Conservation (phyloP, 805 yeast genomes). For the Ogataea ramenticola region DNA sequence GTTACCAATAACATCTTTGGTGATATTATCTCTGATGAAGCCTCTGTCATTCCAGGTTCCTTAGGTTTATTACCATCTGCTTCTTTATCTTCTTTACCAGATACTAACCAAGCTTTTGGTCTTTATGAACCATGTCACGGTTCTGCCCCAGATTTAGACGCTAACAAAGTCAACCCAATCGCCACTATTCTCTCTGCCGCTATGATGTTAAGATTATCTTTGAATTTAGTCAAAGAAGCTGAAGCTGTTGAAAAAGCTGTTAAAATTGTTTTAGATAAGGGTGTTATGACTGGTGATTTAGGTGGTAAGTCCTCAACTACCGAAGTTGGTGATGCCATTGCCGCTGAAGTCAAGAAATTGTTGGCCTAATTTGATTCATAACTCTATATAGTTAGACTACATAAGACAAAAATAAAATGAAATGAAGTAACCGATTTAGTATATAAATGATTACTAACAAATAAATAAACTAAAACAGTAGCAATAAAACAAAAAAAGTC, state of each 20-base stretch:
- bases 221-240: constrained; percentile 79
- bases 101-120: constrained; percentile 89
- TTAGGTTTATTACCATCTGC: constrained; percentile 94
- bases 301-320: constrained; percentile 77
- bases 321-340: constrained; percentile 95
- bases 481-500: neutral
- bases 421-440: no score
- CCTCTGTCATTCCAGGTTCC: constrained; percentile 96
- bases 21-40: constrained; percentile 96
- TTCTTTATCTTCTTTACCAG: constrained; percentile 94
- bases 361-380: no score
- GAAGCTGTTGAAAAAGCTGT: constrained; percentile 87
- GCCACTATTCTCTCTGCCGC: constrained; percentile 96
- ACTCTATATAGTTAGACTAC: no score
- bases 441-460: no score
- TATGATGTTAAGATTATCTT: constrained; percentile 91
- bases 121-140: constrained; percentile 98
- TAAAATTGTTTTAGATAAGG: constrained; percentile 67
- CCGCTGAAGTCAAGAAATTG: constrained; percentile 49
- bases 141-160: constrained; percentile 90
- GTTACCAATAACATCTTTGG: constrained; percentile 97
- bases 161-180: constrained; percentile 86
- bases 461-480: neutral
- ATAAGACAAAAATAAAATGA: no score
- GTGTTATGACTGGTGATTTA: constrained; percentile 86